These are phyloP conservation scores for Ustilago hordei DNA, from an alignment of 1,284 basidiomycete genomes.

Conservation along the genomic window DNA sequence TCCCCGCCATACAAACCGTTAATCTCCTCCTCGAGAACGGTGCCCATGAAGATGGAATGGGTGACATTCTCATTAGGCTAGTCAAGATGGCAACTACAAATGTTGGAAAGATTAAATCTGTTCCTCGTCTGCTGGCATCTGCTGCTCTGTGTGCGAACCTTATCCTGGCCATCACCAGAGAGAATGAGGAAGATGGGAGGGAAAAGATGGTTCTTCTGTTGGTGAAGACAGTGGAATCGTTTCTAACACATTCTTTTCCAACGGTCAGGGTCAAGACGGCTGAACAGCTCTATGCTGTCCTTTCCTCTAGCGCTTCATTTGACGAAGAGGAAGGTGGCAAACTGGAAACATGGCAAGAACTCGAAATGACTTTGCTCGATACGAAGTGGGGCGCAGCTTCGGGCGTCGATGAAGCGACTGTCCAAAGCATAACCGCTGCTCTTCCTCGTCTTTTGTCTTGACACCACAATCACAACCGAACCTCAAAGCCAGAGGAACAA, in stretches of 20 bases:
- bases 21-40: conserved; percentile 55
- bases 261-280: conserved; percentile 22
- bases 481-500: neutral
- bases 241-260: conserved; percentile 27
- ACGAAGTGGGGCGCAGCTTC: conserved; percentile 29
- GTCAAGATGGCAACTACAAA: conserved; percentile 27
- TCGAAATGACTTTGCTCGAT: conserved; percentile 31
- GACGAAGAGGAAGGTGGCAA: conserved; percentile 18
- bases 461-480: neutral
- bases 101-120: conserved; percentile 22
- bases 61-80: neutral
- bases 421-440: conserved; percentile 1
- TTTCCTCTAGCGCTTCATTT: conserved; percentile 14
- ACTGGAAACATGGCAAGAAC: conserved; percentile 17
- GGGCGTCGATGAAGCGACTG: neutral
- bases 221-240: neutral
- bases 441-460: conserved; percentile 11
- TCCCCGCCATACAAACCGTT: conserved; percentile 46
- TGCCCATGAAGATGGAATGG: neutral
- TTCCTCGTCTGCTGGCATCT: conserved; percentile 19
- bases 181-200: neutral
- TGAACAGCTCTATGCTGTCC: conserved; percentile 47
- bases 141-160: conserved; percentile 29
- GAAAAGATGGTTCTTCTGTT: neutral
- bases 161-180: conserved; percentile 2